Base-by-base conservation (phyloP, 129 eudicot species). In the Ambrosia artemisiifolia region DNA sequence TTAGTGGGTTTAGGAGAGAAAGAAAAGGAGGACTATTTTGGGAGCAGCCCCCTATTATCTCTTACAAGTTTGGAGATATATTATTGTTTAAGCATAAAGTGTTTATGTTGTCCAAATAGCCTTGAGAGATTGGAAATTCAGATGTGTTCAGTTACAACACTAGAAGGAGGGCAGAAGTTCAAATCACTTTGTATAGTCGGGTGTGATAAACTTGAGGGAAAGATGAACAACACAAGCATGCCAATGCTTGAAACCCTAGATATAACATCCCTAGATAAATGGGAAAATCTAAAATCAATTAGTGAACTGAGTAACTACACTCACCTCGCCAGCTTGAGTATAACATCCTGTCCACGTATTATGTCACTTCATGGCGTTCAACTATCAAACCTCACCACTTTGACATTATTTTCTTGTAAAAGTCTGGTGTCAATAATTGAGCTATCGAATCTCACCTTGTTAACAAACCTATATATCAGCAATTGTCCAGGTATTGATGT, bases 1-100 rank as follows among this genome's bases (percentile, higher is more conserved):
- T 5, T 66, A 40, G 55, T 20, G 18, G 19, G 71, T 44, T 66
- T 65, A 43, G 70, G 70, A 67, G 71, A 67, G 59, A 67, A 67
- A 47, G 72, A 67, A 43, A 38, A 67, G 35, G n/a, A n/a, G n/a
- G 35, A 10, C 6, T 3, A 59, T 30, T 28, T 4, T 11, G 43
- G 14, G 40, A 20, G 72, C 59, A 67, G 7, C 59, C 24, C 24
- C 9, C 13, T 67, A 67, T 12, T 42, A 14, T 67, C 73, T 32
- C 60, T 67, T 47, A 67, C 3, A 28, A 67, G 1, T 5, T 67
- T 67, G 34, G 36, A 17, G 11, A 0, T 65, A 43, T 1, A 2
- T 10, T 0, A 1, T 18, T 65, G 71, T 19, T 4, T 13, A 1
- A 32, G 18, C 1, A 61, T 61, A 44, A n/a, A 32, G 20, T 11